A percentile compares a stretch with the other conserved stretches of the same genome.
Conservation (phyloP, 805 yeast species). For the Candida saitoana region DNA sequence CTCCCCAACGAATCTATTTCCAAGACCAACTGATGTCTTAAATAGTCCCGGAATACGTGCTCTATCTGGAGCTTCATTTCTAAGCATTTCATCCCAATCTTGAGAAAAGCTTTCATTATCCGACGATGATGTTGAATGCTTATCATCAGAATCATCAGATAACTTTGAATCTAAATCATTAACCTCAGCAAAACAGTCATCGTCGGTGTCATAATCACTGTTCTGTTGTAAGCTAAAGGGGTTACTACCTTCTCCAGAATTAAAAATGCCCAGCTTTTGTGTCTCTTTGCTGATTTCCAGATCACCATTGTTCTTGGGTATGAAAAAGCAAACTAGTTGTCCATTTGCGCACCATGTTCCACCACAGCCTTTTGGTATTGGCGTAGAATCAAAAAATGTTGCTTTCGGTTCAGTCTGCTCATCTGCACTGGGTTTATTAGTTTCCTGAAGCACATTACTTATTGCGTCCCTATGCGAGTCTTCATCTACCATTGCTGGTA, state of each 20-base stretch:
- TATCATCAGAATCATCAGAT: slow-evolving; percentile 8
- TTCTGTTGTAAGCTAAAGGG: slow-evolving; percentile 18
- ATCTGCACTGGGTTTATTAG: neutral
- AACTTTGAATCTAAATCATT: slow-evolving; percentile 15
- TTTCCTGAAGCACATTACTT: slow-evolving; percentile 6
- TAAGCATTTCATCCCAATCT: slow-evolving; percentile 65
- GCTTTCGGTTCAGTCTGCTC: neutral
- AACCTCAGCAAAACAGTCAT: slow-evolving; percentile 12
- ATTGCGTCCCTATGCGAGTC: slow-evolving; percentile 16
- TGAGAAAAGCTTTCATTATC: slow-evolving; percentile 61
- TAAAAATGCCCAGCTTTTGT: slow-evolving; percentile 45
- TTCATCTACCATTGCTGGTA: slow-evolving; percentile 40
- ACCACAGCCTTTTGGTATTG: slow-evolving; percentile 91
- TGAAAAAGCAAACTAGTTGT: slow-evolving; percentile 75
- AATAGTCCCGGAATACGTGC: slow-evolving; percentile 51
- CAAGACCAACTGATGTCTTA: slow-evolving; percentile 38
- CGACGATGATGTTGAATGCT: slow-evolving; percentile 15
- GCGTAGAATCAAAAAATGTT: slow-evolving; percentile 59
- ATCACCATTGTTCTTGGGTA: slow-evolving; percentile 36
- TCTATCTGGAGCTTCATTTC: slow-evolving; percentile 50
- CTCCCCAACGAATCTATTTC: slow-evolving; percentile 25
- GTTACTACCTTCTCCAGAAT: slow-evolving; percentile 37
- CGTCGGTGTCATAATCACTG: slow-evolving; percentile 19
- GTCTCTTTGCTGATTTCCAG: slow-evolving; percentile 34
- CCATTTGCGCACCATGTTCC: slow-evolving; percentile 84